Base-by-base conservation (phyloP, 1,284 basidiomycete genomes). In the Retiboletus flavoniger region DNA sequence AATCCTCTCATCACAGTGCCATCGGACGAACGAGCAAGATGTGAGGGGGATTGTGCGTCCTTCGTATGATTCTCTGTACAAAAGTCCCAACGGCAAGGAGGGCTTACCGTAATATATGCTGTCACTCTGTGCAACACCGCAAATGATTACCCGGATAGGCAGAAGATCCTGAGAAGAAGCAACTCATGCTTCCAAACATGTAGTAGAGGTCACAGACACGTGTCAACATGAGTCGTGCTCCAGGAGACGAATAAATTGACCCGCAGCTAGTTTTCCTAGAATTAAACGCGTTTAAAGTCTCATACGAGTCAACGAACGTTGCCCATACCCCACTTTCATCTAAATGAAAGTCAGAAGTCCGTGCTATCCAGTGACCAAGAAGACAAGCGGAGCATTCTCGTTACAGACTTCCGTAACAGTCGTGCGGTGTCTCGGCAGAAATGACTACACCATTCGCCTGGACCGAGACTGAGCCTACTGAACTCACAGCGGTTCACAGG, bases 1-100 rank as follows among this genome's bases (percentile, higher is more conserved):
- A 58, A 19, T 19, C 26, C 4, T 16, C 47, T 47, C 56, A 58
- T 58, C 31, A 39, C 31, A 47, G 17, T 34, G 10, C 38, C 35
- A 50, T 53, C 28, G 26, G 45, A 38, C 7, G 44, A 39, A 8
- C 19, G 24, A 16, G 21, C n/a, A 42, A 19, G 26, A 28, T 28
- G 13, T 13, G 17, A 47, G 26, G 46, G 34, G 43, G 24, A 19
- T 42, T 41, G 24, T 11, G 35, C 2, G 24, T 29, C 35, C 24
- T 29, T 13, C 10, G 40, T 35, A 19, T 10, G 24, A 42, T 41
- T 41, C 24, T 17, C 17, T 29, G 36, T 47, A 47, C 31, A 38
- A 47, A 47, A 47, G 34, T 47, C 45, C 21, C n/a, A 47, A 45
- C 19, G 9, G 5, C 7, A 34, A 34, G 29, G 46, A 28, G 10